These are phyloP conservation scores for Tetracladium setigerum DNA, from an alignment of 495 filamentous ascomycete species.

Conservation along the genomic window DNA sequence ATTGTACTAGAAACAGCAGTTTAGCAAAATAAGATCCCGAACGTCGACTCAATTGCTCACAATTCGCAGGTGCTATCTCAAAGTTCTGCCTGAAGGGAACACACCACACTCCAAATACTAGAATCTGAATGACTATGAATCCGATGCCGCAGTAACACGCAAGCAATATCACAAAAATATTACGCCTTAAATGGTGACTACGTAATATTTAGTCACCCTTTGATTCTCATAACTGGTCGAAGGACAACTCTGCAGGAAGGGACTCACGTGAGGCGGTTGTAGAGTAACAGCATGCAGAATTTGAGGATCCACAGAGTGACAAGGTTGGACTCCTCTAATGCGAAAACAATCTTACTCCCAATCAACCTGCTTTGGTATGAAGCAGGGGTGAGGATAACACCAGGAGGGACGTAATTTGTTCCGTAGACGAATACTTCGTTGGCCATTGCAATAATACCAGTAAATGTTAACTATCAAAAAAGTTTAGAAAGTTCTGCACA, in stretches of 20 bases:
- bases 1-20: slow-evolving; percentile 36
- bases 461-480: background rate
- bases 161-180: slow-evolving; percentile 6
- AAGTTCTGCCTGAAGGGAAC: background rate
- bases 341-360: slow-evolving; percentile 31
- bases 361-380: slow-evolving; percentile 23
- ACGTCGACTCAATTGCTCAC: no score
- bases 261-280: slow-evolving; percentile 11
- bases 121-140: background rate
- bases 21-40: background rate
- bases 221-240: background rate
- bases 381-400: slow-evolving; percentile 22
- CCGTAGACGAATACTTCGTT: slow-evolving; percentile 14
- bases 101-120: background rate
- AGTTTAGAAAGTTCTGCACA: no score
- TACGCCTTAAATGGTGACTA: background rate
- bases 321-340: slow-evolving; percentile 26
- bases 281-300: slow-evolving; percentile 16
- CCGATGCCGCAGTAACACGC: slow-evolving; percentile 3
- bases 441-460: background rate
- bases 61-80: background rate
- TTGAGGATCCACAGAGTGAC: slow-evolving; percentile 14
- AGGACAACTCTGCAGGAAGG: no score
- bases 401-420: slow-evolving; percentile 28
- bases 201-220: background rate